These are phyloP conservation scores for Mucor circinelloides DNA, from an alignment of 371 early-diverging fungal species.

Conservation along the genomic window DNA sequence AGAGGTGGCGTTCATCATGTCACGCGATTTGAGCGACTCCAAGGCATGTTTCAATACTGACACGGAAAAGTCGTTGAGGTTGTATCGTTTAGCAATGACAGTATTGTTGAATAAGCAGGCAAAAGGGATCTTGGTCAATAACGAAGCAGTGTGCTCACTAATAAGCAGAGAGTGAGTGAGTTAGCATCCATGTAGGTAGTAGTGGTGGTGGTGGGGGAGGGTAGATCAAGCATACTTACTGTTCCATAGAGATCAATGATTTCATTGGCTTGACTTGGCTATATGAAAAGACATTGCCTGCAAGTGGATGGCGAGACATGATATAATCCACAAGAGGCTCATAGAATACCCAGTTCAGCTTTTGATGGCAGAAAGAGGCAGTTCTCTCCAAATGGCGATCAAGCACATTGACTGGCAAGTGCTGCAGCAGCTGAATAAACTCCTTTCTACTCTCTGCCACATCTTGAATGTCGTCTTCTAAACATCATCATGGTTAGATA, in stretches of 20 bases:
- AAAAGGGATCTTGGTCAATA: constrained; percentile 45
- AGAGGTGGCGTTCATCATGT: constrained; percentile 24
- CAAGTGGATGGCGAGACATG: constrained; percentile 44
- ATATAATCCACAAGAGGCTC: constrained; percentile 48
- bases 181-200: no score
- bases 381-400: constrained; percentile 18
- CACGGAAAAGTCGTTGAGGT: constrained; percentile 20
- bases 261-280: constrained; percentile 17
- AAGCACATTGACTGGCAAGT: constrained; percentile 25
- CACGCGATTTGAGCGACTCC: constrained; percentile 23
- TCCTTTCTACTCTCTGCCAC: constrained; percentile 7
- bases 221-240: constrained; percentile 17
- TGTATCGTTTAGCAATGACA: constrained; percentile 9
- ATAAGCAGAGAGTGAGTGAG: no score
- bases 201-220: no score
- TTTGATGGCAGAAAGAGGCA: constrained; percentile 19
- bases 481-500: not conserved
- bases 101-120: constrained; percentile 36
- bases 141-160: constrained; percentile 18
- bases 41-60: constrained; percentile 27
- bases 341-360: constrained; percentile 25
- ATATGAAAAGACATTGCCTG: constrained; percentile 47
- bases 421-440: constrained; percentile 18
- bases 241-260: constrained; percentile 14
- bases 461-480: constrained; percentile 4